Conservation (phyloP, 176 grass and related monocot genomes). For the Dactylis glomerata region DNA sequence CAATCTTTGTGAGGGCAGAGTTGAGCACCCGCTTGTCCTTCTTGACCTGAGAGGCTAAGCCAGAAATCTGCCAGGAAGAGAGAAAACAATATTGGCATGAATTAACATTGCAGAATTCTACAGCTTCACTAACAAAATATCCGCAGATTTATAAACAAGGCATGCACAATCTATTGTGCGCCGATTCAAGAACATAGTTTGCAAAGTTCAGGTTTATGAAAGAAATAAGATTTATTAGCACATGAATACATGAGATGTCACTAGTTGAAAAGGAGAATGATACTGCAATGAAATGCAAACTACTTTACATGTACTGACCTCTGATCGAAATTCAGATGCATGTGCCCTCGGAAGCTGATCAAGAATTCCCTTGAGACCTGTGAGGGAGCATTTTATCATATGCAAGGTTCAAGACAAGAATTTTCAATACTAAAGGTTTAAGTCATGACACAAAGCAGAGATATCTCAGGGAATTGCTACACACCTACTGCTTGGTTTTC, state of each 20-base stretch:
- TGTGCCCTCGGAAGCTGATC: conserved; percentile 50
- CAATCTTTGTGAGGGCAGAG: conserved; percentile 33
- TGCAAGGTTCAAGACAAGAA: background rate
- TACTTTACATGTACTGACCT: conserved; percentile 29
- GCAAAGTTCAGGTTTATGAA: background rate
- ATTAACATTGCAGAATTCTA: background rate
- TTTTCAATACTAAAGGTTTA: background rate
- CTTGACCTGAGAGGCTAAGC: conserved; percentile 47
- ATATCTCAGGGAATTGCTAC: conserved; percentile 1
- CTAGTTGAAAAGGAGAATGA: background rate
- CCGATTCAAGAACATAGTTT: background rate
- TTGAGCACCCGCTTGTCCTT: conserved; percentile 47
- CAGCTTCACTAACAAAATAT: background rate
- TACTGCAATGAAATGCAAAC: background rate
- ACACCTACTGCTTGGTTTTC: conserved; percentile 51
- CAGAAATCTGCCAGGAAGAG: conserved; percentile 22
- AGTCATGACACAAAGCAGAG: background rate
- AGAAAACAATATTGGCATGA: background rate
- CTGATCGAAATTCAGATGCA: conserved; percentile 52
- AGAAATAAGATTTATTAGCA: background rate
- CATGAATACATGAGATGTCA: background rate
- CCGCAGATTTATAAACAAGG: background rate
- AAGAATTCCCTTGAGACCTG: conserved; percentile 49
- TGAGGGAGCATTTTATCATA: background rate
- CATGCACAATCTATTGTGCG: background rate